Base-by-base conservation (phyloP, 176 grass and related monocot species). In the Elymus sibiricus region DNA sequence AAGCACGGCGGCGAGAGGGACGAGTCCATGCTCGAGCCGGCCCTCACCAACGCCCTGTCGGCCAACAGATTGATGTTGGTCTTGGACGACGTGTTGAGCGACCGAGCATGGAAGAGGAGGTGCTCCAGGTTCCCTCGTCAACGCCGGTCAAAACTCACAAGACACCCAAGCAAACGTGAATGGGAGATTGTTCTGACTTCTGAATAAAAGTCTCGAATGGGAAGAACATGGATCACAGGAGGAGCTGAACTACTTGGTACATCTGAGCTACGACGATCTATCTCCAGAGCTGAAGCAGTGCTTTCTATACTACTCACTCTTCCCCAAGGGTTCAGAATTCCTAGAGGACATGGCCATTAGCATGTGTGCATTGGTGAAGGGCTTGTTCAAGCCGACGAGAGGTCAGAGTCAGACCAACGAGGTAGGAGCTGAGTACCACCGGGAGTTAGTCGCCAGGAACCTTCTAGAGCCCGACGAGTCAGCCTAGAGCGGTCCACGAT, bases 331-430 rank as follows among this genome's bases (percentile, higher is more conserved):
- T 74, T 3, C 21, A 22, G 1, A 2, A 5, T 21, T 81, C 29
- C 0, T 0, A 2, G 4, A 6, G 1, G 0, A 5, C 2, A 0
- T 0, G 16, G 15, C 63, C 9, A 55, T 6, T 55, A 0, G 0
- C 3, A 81, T n/a, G n/a, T 75, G 78, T 87, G 78, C 78, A 75
- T 87, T 1, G 67, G 59, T 42, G 78, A 87, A 55, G 85, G 85
- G 8, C 24, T 87, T 75, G 29, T 87, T 28, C 28, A 74, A 22
- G 0, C 8, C 13, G 68, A 70, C 39, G 68, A 70, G 35, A 40
- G 68, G 35, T n/a, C 35, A 70, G 68, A 40, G 35, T 70, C 68
- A 47, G n/a, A 15, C 0, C 19, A 43, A 12, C 13, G 58, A 74
- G 3, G 7, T 81, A n/a, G 85, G 68, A 64, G 3, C 0, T 1